phyloP scores from a whole-genome alignment of 495 filamentous ascomycete species.

The Podospora pseudoanserina region DNA sequence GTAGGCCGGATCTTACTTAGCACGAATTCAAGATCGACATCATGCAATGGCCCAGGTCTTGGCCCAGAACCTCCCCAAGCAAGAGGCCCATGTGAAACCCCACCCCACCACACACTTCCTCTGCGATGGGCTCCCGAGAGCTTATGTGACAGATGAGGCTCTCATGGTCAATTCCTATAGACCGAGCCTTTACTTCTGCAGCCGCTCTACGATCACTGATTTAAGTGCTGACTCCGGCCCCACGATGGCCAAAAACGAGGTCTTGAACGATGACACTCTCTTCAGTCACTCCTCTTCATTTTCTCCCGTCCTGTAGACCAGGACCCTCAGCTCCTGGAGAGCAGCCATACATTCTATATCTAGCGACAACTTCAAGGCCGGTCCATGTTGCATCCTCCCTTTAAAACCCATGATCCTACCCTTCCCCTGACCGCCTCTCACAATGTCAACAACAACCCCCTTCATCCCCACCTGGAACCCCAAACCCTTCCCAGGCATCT shows the following conservation, averaged over 20 bases:
- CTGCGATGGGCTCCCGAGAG: background rate
- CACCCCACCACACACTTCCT: background rate
- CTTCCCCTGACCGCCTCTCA: background rate
- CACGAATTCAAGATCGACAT: background rate
- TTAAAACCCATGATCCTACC: background rate
- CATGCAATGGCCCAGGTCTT: background rate
- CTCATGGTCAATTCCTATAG: background rate
- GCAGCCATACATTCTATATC: background rate
- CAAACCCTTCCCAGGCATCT: conserved; percentile 35
- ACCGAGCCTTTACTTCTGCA: background rate
- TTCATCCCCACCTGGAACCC: conserved; percentile 34
- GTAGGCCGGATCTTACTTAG: background rate
- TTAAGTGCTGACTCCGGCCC: conserved; percentile 1
- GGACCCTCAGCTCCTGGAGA: background rate
- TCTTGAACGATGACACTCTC: background rate
- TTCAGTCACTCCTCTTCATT: background rate
- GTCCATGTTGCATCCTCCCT: background rate
- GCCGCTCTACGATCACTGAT: background rate
- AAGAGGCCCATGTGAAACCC: background rate
- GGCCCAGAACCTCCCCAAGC: background rate
- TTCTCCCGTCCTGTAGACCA: background rate
- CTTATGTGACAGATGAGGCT: background rate
- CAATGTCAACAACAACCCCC: conserved; percentile 3
- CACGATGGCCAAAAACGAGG: background rate
- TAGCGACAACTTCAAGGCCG: background rate